Evolutionary conservation across 208 protist genomes (phyloP).

Genomic region (Acanthamoeba royreba): DNA sequence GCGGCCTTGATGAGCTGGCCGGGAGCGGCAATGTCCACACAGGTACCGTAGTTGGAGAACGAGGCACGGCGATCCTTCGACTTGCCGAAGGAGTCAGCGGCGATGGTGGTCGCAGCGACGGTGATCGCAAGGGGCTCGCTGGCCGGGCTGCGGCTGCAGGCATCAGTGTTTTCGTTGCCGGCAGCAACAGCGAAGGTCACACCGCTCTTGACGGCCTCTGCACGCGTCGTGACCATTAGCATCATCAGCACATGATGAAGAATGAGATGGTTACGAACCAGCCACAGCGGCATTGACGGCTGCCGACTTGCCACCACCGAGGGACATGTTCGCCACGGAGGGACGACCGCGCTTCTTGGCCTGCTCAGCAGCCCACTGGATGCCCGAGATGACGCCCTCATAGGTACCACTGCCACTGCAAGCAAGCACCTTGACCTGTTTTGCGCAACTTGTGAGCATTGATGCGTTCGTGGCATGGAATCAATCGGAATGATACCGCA

Average conservation of each 20-base stretch:
- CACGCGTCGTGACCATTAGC: no score
- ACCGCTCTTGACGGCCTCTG: background rate
- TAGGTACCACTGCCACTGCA: conserved; percentile 14
- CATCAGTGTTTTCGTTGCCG: conserved; percentile 7
- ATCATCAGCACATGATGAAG: no score
- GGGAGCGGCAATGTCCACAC: background rate
- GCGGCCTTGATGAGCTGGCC: conserved; percentile 16
- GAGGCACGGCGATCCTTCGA: background rate
- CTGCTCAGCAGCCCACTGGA: conserved; percentile 40
- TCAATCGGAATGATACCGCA: no score
- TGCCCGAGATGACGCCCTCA: conserved; percentile 22
- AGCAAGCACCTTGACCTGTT: conserved; percentile 45
- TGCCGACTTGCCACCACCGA: conserved; percentile 26
- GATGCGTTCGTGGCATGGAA: no score
- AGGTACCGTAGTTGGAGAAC: conserved; percentile 52
- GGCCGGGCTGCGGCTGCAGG: conserved; percentile 35
- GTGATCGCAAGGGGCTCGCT: background rate
- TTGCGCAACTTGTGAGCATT: no score
- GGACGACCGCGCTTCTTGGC: no score
- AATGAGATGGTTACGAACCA: no score
- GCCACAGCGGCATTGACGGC: conserved; percentile 36
- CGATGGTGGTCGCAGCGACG: background rate
- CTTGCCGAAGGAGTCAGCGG: no score
- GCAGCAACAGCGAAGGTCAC: conserved; percentile 50
- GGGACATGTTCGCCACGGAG: conserved; percentile 43